Evolutionary conservation across 805 yeast genomes (phyloP).

Genomic region (Vanderwaltozyma polyspora): DNA sequence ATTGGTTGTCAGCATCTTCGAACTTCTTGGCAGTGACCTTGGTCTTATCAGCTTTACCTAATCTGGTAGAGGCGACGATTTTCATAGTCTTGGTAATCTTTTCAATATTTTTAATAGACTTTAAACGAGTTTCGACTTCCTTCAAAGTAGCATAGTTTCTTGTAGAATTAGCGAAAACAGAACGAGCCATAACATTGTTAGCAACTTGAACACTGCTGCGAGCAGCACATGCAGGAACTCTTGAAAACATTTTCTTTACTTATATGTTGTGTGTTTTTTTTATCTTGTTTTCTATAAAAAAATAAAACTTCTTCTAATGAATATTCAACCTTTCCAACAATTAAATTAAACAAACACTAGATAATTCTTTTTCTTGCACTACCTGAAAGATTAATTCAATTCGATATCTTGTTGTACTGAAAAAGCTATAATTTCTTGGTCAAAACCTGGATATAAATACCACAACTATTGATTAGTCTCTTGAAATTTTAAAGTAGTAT

Average conservation of each 20-base stretch:
- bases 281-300: not conserved
- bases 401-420: too few relatives aligned
- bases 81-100: slow-evolving; percentile 99
- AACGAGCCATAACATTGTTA: not conserved
- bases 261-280: not conserved
- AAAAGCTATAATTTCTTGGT: too few relatives aligned
- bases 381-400: too few relatives aligned
- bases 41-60: slow-evolving; percentile 90
- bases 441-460: too few relatives aligned
- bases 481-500: too few relatives aligned
- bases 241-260: slow-evolving; percentile 1
- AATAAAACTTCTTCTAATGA: too few relatives aligned
- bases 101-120: slow-evolving; percentile 97
- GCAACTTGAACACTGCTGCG: not conserved
- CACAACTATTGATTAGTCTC: too few relatives aligned
- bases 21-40: slow-evolving; percentile 80
- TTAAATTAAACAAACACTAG: too few relatives aligned
- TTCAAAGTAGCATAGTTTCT: slow-evolving; percentile 97
- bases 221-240: slow-evolving; percentile 1
- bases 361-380: too few relatives aligned
- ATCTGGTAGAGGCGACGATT: slow-evolving; percentile 96
- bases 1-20: slow-evolving; percentile 67
- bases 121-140: slow-evolving; percentile 96
- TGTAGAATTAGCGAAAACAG: not conserved
- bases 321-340: too few relatives aligned